Percentiles rank a stretch among this genome's conserved stretches.
Evolutionary conservation across 2,329 filamentous ascomycete species (phyloP).

Genomic region (Claviceps humidiphila): DNA sequence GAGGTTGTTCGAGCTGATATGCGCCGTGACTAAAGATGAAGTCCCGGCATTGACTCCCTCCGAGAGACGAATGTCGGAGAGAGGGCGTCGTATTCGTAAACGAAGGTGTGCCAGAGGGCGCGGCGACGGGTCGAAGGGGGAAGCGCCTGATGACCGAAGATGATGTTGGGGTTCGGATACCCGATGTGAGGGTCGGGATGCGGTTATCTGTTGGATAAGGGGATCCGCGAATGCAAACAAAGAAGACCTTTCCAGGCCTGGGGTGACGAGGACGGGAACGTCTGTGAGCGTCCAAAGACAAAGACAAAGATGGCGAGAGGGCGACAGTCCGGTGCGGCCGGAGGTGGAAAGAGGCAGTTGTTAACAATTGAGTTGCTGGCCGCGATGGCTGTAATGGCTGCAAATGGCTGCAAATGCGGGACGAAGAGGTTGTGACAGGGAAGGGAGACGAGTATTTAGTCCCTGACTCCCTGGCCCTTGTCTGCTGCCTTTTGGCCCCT

Average conservation of each 20-base stretch:
- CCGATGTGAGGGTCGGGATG: background rate
- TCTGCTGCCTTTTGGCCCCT: too few relatives aligned
- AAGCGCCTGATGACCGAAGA: background rate
- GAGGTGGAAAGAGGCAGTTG: background rate
- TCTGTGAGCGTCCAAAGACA: background rate
- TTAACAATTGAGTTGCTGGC: background rate
- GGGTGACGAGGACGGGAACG: background rate
- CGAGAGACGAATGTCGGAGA: background rate
- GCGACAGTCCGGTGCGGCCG: background rate
- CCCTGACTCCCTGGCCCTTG: too few relatives aligned
- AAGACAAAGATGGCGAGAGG: too few relatives aligned
- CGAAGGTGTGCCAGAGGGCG: too few relatives aligned
- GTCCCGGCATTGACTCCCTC: background rate
- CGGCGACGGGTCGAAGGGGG: background rate
- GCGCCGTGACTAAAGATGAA: background rate
- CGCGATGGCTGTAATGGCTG: background rate
- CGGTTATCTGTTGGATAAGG: background rate
- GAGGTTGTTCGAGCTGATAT: background rate
- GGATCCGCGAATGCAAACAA: background rate
- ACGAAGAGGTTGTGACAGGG: too few relatives aligned
- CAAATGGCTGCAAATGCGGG: background rate
- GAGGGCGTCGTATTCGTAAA: background rate
- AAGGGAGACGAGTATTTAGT: too few relatives aligned
- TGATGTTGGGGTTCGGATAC: background rate
- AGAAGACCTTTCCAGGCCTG: background rate